phyloP scores from a whole-genome alignment of 306 rosid species.

The Prunus dulcis region DNA sequence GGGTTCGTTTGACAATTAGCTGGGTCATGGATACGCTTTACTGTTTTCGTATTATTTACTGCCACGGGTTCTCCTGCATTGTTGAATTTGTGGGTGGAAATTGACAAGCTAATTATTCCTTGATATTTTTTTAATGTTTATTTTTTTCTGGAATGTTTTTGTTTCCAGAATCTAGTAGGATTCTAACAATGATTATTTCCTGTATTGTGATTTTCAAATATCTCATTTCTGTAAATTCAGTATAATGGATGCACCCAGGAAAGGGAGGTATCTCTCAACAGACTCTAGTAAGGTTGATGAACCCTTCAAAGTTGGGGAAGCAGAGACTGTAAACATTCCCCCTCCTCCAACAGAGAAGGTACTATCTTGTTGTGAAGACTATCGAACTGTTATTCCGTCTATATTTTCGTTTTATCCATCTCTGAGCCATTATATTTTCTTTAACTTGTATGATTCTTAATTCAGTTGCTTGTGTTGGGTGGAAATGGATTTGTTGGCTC shows the following conservation, averaged over 20 bases:
- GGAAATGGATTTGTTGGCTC: conserved; percentile 99
- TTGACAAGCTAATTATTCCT: background rate
- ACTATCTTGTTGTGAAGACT: conserved; percentile 6
- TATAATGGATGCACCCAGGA: conserved; percentile 40
- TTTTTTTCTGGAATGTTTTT: background rate
- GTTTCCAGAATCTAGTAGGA: background rate
- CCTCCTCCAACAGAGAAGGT: conserved; percentile 94
- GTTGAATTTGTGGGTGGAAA: background rate
- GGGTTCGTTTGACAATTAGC: background rate
- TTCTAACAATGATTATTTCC: background rate
- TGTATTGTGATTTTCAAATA: background rate
- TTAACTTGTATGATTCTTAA: conserved; percentile 25
- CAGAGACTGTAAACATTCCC: conserved; percentile 74
- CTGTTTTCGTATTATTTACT: background rate
- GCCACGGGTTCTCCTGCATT: background rate
- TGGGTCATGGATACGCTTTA: background rate
- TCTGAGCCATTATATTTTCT: conserved; percentile 7
- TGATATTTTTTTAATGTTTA: background rate
- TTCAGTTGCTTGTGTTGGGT: conserved; percentile 91
- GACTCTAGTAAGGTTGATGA: conserved; percentile 74
- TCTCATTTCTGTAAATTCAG: conserved; percentile 31
- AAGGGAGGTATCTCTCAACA: conserved; percentile 52
- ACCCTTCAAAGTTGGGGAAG: conserved; percentile 78
- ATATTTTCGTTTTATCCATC: background rate
- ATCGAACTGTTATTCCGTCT: background rate